Base-by-base conservation (phyloP, 2,329 filamentous ascomycete species). In the Alternaria angustiovoidea region DNA sequence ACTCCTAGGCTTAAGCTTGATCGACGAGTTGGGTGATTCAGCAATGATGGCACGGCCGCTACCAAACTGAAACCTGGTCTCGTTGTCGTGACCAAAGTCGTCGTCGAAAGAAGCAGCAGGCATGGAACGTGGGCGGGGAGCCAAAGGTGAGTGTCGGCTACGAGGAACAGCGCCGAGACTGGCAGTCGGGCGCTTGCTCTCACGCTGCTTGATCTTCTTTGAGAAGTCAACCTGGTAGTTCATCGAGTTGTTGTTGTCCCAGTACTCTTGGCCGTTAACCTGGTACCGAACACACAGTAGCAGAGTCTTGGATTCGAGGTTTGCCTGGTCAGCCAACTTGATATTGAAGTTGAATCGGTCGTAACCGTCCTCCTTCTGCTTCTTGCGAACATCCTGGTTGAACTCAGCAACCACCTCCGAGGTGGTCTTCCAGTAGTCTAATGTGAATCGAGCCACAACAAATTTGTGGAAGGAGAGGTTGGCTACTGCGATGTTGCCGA, bases 341-440 rank as follows among this genome's bases (percentile, higher is more conserved):
- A 99, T 96, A 78, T 88, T 92, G 80, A 99, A 99, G 74, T 89
- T 92, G 82, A 99, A 99, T 39, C 92, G 88, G 77, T 99, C 95
- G 69, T 90, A 90, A 48, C 90, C 88, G 68, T 90, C 85, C 22
- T 87, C 81, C 4, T 82, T 82, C 42, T 90, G 87, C 67, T 87
- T 87, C 28, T 88, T 87, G 43, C 88, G 87, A 46, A 94, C 86
- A 79, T 95, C 91, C 63, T 91, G 87, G 76, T 89, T 90, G 81
- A 88, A 99, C 71, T 97, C 93, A n/a, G 92, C 94, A 38, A 86
- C 85, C 2, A 98, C 91, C 76, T 99, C 95, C 0, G 95, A 99
- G 0, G 94, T 96, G 0, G 95, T 99, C 85, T 96, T 97, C 95
- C 95, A 99, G 81, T 96, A 95, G 78, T 99, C 95, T 47, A 97